A percentile compares a stretch with the other conserved stretches of the same genome.
Conservation (phyloP, 352 stramenopile genomes). For the Phytophthora hibernalis region DNA sequence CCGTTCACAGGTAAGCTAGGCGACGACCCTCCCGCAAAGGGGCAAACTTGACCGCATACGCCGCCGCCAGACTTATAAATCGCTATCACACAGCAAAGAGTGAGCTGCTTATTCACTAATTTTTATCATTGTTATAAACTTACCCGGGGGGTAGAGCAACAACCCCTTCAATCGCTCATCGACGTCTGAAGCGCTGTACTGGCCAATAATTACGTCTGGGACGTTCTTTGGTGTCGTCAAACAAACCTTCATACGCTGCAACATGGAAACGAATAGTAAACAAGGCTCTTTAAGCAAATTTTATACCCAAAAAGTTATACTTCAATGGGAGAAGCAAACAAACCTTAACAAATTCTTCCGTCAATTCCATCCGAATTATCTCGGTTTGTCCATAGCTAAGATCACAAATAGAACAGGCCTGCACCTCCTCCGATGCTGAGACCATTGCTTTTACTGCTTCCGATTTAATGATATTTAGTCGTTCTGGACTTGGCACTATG, state of each 20-base stretch:
- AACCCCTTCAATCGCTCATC: neutral
- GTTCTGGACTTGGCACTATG: neutral
- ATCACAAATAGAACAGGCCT: slow-evolving; percentile 2
- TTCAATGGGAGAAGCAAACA: neutral
- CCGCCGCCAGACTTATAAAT: neutral
- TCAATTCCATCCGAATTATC: neutral
- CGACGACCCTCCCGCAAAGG: neutral
- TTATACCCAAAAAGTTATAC: neutral
- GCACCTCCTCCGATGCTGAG: neutral
- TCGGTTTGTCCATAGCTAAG: neutral
- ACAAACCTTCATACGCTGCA: neutral
- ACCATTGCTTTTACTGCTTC: neutral
- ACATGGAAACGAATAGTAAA: neutral
- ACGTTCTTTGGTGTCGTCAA: neutral
- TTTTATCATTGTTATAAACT: neutral
- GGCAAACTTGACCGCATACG: neutral
- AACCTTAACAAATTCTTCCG: neutral
- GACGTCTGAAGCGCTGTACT: slow-evolving; percentile 1
- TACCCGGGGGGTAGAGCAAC: neutral
- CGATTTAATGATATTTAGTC: neutral
- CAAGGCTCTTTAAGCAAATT: too few relatives aligned
- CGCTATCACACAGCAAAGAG: too few relatives aligned
- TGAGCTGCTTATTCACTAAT: too few relatives aligned
- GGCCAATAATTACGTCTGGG: neutral
- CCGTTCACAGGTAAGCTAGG: neutral